Base-by-base conservation (phyloP, 1,139 yeast species). In the Pneumocystis murina region DNA sequence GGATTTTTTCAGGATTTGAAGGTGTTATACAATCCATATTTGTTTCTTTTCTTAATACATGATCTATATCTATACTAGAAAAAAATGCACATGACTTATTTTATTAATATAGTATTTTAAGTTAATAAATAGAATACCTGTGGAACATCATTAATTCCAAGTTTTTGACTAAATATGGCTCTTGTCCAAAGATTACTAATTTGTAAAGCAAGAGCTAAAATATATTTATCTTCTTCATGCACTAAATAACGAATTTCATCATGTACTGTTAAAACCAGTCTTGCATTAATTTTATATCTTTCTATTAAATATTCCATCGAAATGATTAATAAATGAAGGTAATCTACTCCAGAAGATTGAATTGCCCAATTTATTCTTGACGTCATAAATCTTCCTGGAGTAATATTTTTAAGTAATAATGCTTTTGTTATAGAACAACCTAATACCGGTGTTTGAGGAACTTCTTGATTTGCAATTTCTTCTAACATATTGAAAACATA, bases 321-420 rank as follows among this genome's bases (percentile, higher is more conserved):
- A 4, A 90, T 82, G 64, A 92, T 80, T 64, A 94, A 74, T 59
- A 94, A 74, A 73, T 94, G 98, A 63, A 94, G 78, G 72, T 94
- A 94, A 73, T 94, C 98, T 20, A 94, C 99, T 58, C 98, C 99
- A 0, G 97, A 89, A 58, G 97, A 89, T 73, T 94, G 99, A 71
- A 94, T 94, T 0, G 96, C 88, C 99, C 99, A 94, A 71, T 94
- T 94, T 68, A 91, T 86, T 70, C 99, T 76, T 1, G 97, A 89
- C 0, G 98, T 94, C 70, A 92, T 75, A 73, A 86, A 92, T 0
- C 82, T 77, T 65, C 84, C 84, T 60, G 82, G 78, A 65, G 82
- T 82, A 70, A 94, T 79, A 71, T 91, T 84, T 64, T 78, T 77
- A 61, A 82, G 80, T 67, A 82, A 80, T 65, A 94, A 77, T 0